Evolutionary conservation across 2,329 filamentous ascomycete genomes (phyloP).

Genomic region (Ophiostoma sp.): DNA sequence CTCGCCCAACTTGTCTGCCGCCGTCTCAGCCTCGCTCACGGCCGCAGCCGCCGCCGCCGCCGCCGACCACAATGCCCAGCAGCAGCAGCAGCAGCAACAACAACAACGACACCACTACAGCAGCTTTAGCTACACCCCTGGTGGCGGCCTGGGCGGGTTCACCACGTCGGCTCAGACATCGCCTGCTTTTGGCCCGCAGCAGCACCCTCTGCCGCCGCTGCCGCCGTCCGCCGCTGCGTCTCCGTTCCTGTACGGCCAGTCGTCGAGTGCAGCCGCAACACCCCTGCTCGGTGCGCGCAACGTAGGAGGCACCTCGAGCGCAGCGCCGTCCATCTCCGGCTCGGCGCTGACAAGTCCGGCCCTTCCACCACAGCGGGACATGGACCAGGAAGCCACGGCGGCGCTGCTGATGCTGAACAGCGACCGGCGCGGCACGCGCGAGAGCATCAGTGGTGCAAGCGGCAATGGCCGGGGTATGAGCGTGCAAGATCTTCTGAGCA

Average conservation of each 20-base stretch:
- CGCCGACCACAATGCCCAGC: conserved; percentile 35
- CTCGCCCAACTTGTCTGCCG: conserved; percentile 31
- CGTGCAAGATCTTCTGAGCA: conserved; percentile 50
- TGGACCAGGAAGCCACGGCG: conserved; percentile 75
- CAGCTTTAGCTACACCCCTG: conserved; percentile 44
- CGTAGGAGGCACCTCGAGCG: neutral
- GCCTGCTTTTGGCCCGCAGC: conserved; percentile 52
- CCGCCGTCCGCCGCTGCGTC: conserved; percentile 16
- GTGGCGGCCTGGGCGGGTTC: conserved; percentile 21
- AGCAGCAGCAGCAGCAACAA: conserved; percentile 36
- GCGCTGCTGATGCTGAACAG: conserved; percentile 83
- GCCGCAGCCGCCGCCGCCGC: neutral
- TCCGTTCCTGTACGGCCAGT: conserved; percentile 33
- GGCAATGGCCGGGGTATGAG: conserved; percentile 45
- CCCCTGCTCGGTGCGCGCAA: neutral
- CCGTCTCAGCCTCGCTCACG: conserved; percentile 37
- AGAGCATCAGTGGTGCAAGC: conserved; percentile 32
- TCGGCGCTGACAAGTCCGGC: conserved; percentile 57
- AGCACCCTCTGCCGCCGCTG: conserved; percentile 32
- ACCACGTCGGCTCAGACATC: conserved; percentile 47
- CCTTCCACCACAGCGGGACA: conserved; percentile 50
- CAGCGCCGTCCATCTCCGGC: conserved; percentile 31
- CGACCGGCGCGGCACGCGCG: conserved; percentile 52
- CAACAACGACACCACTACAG: conserved; percentile 38
- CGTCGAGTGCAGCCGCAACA: conserved; percentile 12